Evolutionary conservation across 805 yeast species (phyloP).

Genomic region (Diddensiella santjacobensis): DNA sequence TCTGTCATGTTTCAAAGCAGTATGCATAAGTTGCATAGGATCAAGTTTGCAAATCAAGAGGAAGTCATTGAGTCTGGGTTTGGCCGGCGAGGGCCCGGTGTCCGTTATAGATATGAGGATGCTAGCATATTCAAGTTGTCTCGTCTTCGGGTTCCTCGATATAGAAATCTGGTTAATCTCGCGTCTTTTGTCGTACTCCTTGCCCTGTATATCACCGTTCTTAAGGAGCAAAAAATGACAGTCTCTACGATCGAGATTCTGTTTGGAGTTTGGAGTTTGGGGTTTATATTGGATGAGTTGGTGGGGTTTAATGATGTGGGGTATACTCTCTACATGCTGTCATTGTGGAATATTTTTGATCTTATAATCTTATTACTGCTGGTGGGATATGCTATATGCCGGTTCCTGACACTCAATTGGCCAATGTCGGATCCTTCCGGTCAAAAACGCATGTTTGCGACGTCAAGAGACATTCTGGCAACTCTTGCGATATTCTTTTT

Average conservation of each 20-base stretch:
- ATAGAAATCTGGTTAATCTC: slow-evolving; percentile 34
- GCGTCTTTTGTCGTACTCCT: slow-evolving; percentile 32
- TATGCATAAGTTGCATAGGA: slow-evolving; percentile 35
- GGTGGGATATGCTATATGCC: slow-evolving; percentile 29
- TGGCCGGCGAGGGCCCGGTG: slow-evolving; percentile 34
- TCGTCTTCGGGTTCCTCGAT: slow-evolving; percentile 38
- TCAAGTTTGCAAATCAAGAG: slow-evolving; percentile 29
- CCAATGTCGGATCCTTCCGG: slow-evolving; percentile 1
- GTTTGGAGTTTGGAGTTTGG: slow-evolving; percentile 45
- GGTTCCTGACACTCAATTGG: slow-evolving; percentile 20
- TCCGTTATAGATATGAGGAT: slow-evolving; percentile 33
- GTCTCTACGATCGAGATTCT: slow-evolving; percentile 33
- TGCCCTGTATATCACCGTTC: slow-evolving; percentile 29
- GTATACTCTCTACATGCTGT: slow-evolving; percentile 42
- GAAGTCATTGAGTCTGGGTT: slow-evolving; percentile 25
- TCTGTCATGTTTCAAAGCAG: slow-evolving; percentile 41
- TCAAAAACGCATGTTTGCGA: background rate
- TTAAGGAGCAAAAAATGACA: slow-evolving; percentile 19
- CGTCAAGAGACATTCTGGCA: slow-evolving; percentile 33
- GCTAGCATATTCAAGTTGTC: slow-evolving; percentile 37
- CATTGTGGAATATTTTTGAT: slow-evolving; percentile 54
- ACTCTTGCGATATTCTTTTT: slow-evolving; percentile 46
- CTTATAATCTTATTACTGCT: slow-evolving; percentile 40
- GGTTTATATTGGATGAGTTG: slow-evolving; percentile 46
- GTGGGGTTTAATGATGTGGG: slow-evolving; percentile 45